Evolutionary conservation across 2,329 filamentous ascomycete species (phyloP), one percentile per base, ranked within the genome.

Genomic region (Paraphaeosphaeria minitans): DNA sequence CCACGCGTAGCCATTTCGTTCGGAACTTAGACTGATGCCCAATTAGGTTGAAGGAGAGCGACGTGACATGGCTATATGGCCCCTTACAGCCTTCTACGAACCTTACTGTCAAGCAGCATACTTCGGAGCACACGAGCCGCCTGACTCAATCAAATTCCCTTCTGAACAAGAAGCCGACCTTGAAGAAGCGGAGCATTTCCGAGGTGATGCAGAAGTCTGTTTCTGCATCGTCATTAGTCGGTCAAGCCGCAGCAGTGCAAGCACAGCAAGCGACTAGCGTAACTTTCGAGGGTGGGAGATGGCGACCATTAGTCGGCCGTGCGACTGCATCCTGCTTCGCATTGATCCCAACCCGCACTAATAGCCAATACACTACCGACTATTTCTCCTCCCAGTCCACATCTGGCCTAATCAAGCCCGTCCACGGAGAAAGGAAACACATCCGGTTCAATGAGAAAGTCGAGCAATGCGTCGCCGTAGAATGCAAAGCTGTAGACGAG

Each of bases 391-490:
- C 89, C 1, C 83, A 83, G 12, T 83, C 86, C 8, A 90, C 90
- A 0, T 96, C 93, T 0, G 90, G 89, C 68, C 82, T 77, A 82
- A 88, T 73, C 77, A 92, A 85, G 2, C 85, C 86, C 79, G 86
- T 80, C 50, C 70, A 74, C 6, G 77, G 85, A 8, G 89, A 90
- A 69, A 85, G 87, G 70, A 93, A 89, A 60, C 94, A 97, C 74
- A 98, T 99, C 64, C 92, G 96, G 71, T 99, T 99, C 77, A 95
- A 97, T 73, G 91, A 97, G 72, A 91, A 94, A 78, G 95, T 99
- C 2, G 89, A 93, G 74, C 94, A 98, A 75, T 97, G 93, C 75
- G 97, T 97, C 64, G 95, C 95, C 8, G 87, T 99, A 33, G 93
- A 98, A 35, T 84, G 87, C 67, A 96, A 96, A 78, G 87, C 90